These are phyloP conservation scores for Hypseocharis bilobata DNA, from an alignment of 441 rosid genomes.

Conservation along the genomic window DNA sequence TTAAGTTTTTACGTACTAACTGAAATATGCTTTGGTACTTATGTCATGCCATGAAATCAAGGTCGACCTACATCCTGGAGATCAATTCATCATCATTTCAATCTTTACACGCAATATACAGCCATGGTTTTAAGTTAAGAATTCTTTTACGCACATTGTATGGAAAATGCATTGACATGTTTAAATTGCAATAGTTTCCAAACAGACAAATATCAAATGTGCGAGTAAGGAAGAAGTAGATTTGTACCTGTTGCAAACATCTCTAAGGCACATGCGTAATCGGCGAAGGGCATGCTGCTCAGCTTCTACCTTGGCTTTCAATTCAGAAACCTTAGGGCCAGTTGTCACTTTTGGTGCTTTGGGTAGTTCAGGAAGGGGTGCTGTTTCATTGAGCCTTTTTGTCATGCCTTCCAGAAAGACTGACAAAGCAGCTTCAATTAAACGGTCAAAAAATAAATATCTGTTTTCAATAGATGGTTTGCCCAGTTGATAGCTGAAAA, in stretches of 20 bases:
- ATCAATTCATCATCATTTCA: neutral
- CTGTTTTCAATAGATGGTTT: conserved; percentile 70
- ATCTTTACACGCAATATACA: neutral
- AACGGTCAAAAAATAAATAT: conserved; percentile 58
- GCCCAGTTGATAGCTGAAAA: conserved; percentile 70
- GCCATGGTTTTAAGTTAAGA: neutral
- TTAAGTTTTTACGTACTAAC: too few species aligned
- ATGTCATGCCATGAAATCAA: neutral
- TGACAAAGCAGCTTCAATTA: conserved; percentile 90
- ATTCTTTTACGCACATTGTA: neutral
- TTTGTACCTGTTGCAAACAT: conserved; percentile 85
- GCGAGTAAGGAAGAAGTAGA: neutral
- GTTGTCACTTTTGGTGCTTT: conserved; percentile 66
- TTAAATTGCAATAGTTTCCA: neutral
- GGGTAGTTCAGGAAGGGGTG: conserved; percentile 63
- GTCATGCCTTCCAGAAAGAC: conserved; percentile 48
- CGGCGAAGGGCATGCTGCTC: conserved; percentile 99
- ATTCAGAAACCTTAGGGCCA: conserved; percentile 87
- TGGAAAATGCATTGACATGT: neutral
- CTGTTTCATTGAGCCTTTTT: conserved; percentile 38
- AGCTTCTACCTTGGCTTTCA: conserved; percentile 88
- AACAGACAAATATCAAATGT: neutral
- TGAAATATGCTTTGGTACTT: too few species aligned
- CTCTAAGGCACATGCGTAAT: conserved; percentile 96
- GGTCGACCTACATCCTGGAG: neutral